Conservation (phyloP, 495 filamentous ascomycete genomes). For the Lasiosphaeris hirsuta region DNA sequence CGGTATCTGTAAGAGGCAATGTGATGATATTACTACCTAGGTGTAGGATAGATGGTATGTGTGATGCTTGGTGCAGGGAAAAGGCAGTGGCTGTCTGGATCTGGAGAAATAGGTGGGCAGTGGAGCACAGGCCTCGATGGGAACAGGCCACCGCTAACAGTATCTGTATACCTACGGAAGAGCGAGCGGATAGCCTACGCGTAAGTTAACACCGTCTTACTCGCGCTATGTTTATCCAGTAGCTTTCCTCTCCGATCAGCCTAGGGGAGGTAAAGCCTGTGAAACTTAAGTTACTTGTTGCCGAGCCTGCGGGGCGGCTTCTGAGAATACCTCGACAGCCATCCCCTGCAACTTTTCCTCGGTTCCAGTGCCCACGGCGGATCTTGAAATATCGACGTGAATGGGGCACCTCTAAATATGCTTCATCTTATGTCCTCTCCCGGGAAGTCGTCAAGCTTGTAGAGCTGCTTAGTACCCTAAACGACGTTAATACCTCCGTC, state of each 20-base stretch:
- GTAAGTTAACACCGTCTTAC: slow-evolving; percentile 57
- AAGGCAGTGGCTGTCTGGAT: too few species aligned
- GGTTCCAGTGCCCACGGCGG: slow-evolving; percentile 40
- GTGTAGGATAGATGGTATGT: too few species aligned
- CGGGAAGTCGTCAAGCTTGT: slow-evolving; percentile 7
- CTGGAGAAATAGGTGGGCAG: too few species aligned
- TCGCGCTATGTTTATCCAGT: slow-evolving; percentile 59
- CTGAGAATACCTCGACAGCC: slow-evolving; percentile 45
- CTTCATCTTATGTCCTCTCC: slow-evolving; percentile 19
- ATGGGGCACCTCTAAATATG: not conserved
- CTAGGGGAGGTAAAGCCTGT: not conserved
- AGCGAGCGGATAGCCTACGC: not conserved
- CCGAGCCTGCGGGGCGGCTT: slow-evolving; percentile 42
- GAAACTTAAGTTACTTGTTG: slow-evolving; percentile 31
- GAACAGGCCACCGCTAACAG: too few species aligned
- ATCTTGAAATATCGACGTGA: not conserved
- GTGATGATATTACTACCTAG: too few species aligned
- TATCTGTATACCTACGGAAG: slow-evolving; percentile 43
- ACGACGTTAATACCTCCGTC: slow-evolving; percentile 22
- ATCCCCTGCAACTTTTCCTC: slow-evolving; percentile 64
- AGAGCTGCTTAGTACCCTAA: slow-evolving; percentile 24
- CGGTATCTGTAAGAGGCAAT: too few species aligned
- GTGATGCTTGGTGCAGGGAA: too few species aligned
- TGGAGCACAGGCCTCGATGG: too few species aligned
- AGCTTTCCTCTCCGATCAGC: slow-evolving; percentile 44